These are phyloP conservation scores for Pistacia vera DNA, from an alignment of 345 rosid genomes.

Conservation along the genomic window DNA sequence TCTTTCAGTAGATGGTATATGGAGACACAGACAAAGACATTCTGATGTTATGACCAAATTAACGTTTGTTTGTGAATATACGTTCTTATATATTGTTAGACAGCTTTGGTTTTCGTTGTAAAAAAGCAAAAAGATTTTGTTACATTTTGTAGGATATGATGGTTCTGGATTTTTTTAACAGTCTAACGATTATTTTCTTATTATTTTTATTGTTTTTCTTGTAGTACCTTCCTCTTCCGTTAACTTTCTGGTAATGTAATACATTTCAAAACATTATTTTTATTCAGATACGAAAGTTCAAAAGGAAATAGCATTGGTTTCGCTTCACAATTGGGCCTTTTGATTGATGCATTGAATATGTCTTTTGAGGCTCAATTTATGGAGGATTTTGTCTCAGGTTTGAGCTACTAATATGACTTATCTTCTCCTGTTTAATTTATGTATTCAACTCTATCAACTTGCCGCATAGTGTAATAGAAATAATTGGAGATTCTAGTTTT, in stretches of 20 bases:
- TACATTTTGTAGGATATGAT: neutral
- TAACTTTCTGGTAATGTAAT: constrained; percentile 18
- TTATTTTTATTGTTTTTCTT: neutral
- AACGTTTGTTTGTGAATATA: neutral
- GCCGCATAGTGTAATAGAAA: constrained; percentile 21
- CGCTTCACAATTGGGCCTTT: constrained; percentile 76
- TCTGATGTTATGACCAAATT: neutral
- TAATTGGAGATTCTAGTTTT: constrained; percentile 19
- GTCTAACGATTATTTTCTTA: neutral
- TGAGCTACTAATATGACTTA: constrained; percentile 18
- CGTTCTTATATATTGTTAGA: neutral
- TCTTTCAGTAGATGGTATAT: constrained; percentile 5
- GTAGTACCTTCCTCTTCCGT: constrained; percentile 18
- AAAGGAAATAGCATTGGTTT: constrained; percentile 69
- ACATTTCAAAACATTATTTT: constrained; percentile 27
- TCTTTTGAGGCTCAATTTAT: constrained; percentile 82
- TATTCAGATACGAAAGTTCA: constrained; percentile 49
- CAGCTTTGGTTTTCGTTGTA: neutral
- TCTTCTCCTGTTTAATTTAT: constrained; percentile 14
- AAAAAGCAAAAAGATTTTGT: neutral
- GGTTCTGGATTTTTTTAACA: neutral
- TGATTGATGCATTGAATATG: constrained; percentile 70
- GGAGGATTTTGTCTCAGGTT: constrained; percentile 97
- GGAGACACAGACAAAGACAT: neutral
- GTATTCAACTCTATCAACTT: neutral